Evolutionary conservation across 2,329 filamentous ascomycete genomes (phyloP), one percentile per base, ranked within the genome.

Genomic region (Cladobotryum mycophilum): DNA sequence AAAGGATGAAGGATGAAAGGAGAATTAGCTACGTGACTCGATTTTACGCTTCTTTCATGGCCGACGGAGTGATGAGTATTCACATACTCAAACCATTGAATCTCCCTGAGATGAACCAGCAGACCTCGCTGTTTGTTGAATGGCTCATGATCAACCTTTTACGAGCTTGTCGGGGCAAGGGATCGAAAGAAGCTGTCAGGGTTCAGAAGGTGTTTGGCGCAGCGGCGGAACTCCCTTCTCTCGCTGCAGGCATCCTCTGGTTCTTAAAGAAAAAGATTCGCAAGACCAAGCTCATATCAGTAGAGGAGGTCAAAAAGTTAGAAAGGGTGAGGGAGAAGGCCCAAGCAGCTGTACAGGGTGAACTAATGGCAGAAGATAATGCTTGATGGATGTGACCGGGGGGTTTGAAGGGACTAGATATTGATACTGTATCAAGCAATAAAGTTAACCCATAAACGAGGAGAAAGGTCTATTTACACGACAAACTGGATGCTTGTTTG

Each of bases 121-220:
- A 86, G 69, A 89, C 88, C 0, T 82, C 79, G 51, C 80, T 81
- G 20, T 93, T 97, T 63, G 76, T 91, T 42, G 89, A 96, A 66
- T 73, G 93, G 7, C 70, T 96, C 57, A 74, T 97, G 14, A 82
- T 93, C 45, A 86, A 83, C 2, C 68, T 90, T 12, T 80, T 97
- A 33, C 76, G 88, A 42, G 80, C 85, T 58, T 82, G 82, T 14
- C 65, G 70, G 53, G 62, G 66, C 30, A 71, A 75, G 49, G 70
- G 60, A 4, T 64, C 66, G 2, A 73, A 75, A 53, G 76, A 83
- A 55, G 79, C 84, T 51, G 73, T 75, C 48, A 72, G 74, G 1
- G 69, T 95, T 25, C 72, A 80, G 55, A 82, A 82, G 45, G 70
- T 89, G 1, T 88, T 96, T 64, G 70, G 78, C 15, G 79, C 79